A percentile compares a stretch with the other conserved stretches of the same genome.
Evolutionary conservation across 805 yeast genomes (phyloP).

Genomic region (Wickerhamomyces bovis): DNA sequence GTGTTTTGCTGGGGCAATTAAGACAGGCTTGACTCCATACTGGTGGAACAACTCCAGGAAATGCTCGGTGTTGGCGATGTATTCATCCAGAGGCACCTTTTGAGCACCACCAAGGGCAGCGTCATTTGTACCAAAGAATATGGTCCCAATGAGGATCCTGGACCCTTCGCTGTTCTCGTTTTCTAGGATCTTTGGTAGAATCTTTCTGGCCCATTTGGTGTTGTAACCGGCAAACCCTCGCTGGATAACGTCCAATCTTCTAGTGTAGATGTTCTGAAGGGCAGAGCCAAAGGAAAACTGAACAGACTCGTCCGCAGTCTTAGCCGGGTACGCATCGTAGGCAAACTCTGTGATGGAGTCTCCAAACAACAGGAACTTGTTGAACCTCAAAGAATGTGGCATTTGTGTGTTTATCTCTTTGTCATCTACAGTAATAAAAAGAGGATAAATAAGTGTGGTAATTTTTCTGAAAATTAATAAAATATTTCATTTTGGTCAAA

Average conservation of each 20-base stretch:
- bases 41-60: slow-evolving; percentile 36
- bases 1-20: slow-evolving; percentile 60
- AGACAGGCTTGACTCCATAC: slow-evolving; percentile 43
- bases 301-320: slow-evolving; percentile 9
- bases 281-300: slow-evolving; percentile 49
- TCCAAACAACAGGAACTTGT: slow-evolving; percentile 58
- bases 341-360: slow-evolving; percentile 64
- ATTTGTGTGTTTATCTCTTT: too few species aligned
- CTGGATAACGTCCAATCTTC: slow-evolving; percentile 61
- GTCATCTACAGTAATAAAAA: background rate
- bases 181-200: slow-evolving; percentile 46
- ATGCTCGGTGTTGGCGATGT: slow-evolving; percentile 37
- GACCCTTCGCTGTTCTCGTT: slow-evolving; percentile 36
- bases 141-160: slow-evolving; percentile 38
- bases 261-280: slow-evolving; percentile 42
- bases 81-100: slow-evolving; percentile 47
- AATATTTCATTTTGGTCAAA: background rate
- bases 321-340: slow-evolving; percentile 30
- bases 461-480: background rate
- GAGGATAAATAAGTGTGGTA: background rate
- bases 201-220: slow-evolving; percentile 48
- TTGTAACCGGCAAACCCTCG: slow-evolving; percentile 80
- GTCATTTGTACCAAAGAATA: slow-evolving; percentile 85
- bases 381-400: slow-evolving; percentile 9
- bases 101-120: slow-evolving; percentile 40